Evolutionary conservation across 306 rosid genomes (phyloP).

Genomic region (Prinsepia uniflora): DNA sequence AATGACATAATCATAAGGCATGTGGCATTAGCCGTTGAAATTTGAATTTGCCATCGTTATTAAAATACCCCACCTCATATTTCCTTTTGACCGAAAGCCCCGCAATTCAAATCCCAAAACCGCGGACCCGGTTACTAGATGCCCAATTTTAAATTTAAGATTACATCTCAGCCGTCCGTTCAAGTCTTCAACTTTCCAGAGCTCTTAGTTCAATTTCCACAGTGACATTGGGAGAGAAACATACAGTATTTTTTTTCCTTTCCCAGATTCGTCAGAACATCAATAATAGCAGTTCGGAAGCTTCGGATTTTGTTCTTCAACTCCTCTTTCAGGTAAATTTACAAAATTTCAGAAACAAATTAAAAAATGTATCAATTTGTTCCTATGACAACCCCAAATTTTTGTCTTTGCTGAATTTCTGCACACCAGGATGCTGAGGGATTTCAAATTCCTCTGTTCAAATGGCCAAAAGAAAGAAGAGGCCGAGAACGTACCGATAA

Average conservation of each 20-base stretch:
- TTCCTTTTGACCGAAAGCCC: slow-evolving; percentile 46
- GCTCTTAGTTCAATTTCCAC: slow-evolving; percentile 24
- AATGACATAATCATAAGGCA: background rate
- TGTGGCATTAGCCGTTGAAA: slow-evolving; percentile 62
- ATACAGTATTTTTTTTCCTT: slow-evolving; percentile 1
- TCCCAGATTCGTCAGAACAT: slow-evolving; percentile 7
- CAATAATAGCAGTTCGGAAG: slow-evolving; percentile 38
- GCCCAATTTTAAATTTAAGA: slow-evolving; percentile 33
- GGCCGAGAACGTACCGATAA: slow-evolving; percentile 56
- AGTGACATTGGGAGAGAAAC: slow-evolving; percentile 15
- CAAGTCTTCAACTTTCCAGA: background rate
- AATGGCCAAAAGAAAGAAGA: slow-evolving; percentile 58
- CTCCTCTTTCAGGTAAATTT: slow-evolving; percentile 61
- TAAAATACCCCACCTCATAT: background rate
- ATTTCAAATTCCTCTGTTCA: slow-evolving; percentile 62
- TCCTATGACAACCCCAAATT: background rate
- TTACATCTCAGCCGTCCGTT: slow-evolving; percentile 63
- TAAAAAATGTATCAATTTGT: background rate
- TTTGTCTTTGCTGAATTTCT: slow-evolving; percentile 12
- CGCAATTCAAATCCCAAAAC: slow-evolving; percentile 58
- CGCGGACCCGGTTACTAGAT: slow-evolving; percentile 38
- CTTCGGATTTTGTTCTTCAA: slow-evolving; percentile 49
- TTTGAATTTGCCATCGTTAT: slow-evolving; percentile 38
- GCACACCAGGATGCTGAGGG: slow-evolving; percentile 66
- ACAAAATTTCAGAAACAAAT: background rate